Evolutionary conservation across 2,329 filamentous ascomycete genomes (phyloP).

Genomic region (Colletotrichum karsti): DNA sequence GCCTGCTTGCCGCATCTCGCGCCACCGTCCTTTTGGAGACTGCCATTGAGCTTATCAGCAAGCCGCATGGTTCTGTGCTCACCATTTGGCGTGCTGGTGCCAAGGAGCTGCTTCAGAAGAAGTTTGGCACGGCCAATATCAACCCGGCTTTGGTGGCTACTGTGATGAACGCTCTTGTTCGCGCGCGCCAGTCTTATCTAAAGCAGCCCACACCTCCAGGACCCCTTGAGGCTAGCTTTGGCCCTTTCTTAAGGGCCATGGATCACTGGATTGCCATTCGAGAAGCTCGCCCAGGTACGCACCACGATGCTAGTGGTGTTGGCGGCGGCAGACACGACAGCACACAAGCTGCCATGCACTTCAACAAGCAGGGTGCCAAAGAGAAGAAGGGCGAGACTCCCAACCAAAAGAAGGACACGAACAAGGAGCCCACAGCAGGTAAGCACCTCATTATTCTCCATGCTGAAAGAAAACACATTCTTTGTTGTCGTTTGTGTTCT

Average conservation of each 20-base stretch:
- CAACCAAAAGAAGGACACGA: no score
- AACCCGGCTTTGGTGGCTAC: background rate
- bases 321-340: no score
- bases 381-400: no score
- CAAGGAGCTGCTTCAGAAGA: background rate
- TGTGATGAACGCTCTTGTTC: background rate
- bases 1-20: background rate
- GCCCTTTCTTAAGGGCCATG: background rate
- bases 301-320: no score
- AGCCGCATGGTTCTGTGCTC: background rate
- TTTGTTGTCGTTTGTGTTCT: no score
- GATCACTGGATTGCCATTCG: background rate
- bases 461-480: no score
- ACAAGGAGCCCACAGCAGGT: no score
- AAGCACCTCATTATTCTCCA: no score
- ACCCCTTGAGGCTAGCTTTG: background rate
- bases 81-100: background rate
- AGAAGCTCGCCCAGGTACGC: background rate
- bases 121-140: background rate
- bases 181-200: background rate
- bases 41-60: background rate
- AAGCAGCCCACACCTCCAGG: background rate
- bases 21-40: background rate
- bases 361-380: no score
- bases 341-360: no score